Conservation (phyloP, 2,329 filamentous ascomycete genomes). For the Aspergillus costaricaensis region DNA sequence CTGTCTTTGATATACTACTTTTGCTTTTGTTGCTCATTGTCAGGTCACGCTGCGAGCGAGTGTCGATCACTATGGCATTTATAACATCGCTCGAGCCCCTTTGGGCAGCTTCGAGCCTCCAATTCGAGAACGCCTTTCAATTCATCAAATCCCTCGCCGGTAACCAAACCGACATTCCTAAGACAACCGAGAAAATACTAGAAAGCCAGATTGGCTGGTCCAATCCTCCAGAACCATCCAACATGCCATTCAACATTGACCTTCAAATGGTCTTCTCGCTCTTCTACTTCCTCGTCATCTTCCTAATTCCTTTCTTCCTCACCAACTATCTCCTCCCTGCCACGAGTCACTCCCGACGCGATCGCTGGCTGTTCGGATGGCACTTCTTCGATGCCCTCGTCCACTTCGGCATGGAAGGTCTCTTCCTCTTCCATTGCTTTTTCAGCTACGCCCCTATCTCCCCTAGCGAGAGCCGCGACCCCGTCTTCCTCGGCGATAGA, state of each 20-base stretch:
- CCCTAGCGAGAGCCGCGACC: conserved; percentile 31
- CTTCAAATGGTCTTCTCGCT: conserved; percentile 51
- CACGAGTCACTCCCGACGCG: conserved; percentile 50
- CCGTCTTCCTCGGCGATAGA: conserved; percentile 56
- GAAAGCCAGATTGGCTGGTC: neutral
- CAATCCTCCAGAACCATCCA: conserved; percentile 10
- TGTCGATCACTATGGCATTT: neutral
- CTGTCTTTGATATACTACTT: neutral
- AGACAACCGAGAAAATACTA: neutral
- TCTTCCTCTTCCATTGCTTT: conserved; percentile 93
- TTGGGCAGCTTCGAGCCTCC: neutral
- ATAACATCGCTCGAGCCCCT: conserved; percentile 3
- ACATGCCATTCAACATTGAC: conserved; percentile 42
- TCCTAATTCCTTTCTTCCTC: conserved; percentile 54
- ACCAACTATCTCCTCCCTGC: conserved; percentile 56
- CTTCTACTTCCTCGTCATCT: conserved; percentile 55
- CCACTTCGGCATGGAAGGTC: conserved; percentile 87
- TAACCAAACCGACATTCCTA: neutral
- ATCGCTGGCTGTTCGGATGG: conserved; percentile 87
- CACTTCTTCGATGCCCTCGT: conserved; percentile 90
- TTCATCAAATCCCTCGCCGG: neutral
- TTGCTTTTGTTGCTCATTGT: conserved; percentile 4
- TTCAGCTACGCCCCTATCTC: conserved; percentile 61
- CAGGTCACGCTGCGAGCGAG: neutral
- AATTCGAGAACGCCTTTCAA: neutral